Evolutionary conservation across 1,284 basidiomycete species (phyloP), one percentile per base, ranked within the genome.

Genomic region (Ustilago tritici): DNA sequence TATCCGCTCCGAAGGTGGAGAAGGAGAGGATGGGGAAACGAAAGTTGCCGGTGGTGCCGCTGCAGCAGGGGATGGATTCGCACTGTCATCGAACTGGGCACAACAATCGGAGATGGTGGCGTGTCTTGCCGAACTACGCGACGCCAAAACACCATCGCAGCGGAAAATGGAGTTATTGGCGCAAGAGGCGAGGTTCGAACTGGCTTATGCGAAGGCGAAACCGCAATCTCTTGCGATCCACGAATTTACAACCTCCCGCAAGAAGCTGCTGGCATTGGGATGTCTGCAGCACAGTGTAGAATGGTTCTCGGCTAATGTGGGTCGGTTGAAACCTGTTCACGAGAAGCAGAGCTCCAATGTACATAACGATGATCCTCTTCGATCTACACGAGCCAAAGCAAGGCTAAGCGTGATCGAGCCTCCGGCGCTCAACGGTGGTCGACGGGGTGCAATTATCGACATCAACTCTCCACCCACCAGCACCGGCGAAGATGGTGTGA

Each of bases 261-360:
- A 93, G 74, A 93, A 92, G 83, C 87, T 98, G 23, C 89, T 92
- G 65, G 91, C 92, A 0, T 87, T 98, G 47, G 93, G 93, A 11
- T 91, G 91, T 77, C 87, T 99, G 43, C 93, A 96, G 84, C 92
- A 91, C 82, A 97, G 93, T 85, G 89, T 85, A 31, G 78, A 80
- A 31, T 85, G 82, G 82, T 80, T 85, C 49, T 15, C 72, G 7
- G 52, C 49, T 32, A 79, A 82, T 49, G 56, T 85, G 5, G 55
- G 40, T 3, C 70, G 82, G 12, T 56, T 86, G 28, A 80, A 80
- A 41, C 71, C 80, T 1, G 68, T 75, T 2, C 68, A 49, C 95
- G 82, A 56, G 65, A 58, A 35, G 32, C 15, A 32, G 14, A n/a
- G 23, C 14, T 17, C 6, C 31, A 41, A 40, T 10, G 5, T 32